Evolutionary conservation across 257 asterid species (phyloP), one percentile per base, ranked within the genome.

Genomic region (Penstemon newberryi): DNA sequence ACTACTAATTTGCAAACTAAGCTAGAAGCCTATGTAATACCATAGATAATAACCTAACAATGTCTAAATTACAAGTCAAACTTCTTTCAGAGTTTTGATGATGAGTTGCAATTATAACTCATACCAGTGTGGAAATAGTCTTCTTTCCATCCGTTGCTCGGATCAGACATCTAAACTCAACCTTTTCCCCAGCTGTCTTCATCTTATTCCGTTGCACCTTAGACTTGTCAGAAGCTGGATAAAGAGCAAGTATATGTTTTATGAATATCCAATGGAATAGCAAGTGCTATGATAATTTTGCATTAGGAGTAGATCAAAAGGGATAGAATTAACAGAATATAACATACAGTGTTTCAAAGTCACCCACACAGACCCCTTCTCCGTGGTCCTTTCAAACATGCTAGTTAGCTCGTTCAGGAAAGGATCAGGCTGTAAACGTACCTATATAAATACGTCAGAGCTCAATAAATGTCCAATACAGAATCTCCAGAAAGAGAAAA

Each of bases 291-390:
- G 18, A 71, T 19, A 42, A 8, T 40, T 19, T 8, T 5, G 53
- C 4, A 66, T 8, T 6, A 41, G 51, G 57, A 52, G 25, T 52
- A 63, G 70, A 65, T 33, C 56, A 51, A 56, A 58, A 64, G 66
- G 12, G 37, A 12, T 9, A 56, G 36, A n/a, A 19, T 4, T 25
- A 75, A 43, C 7, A 44, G 18, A 55, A 9, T 25, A 70, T 60
- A 41, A 73, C 88, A 76, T 72, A 90, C 97, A 87, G 71, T 86
- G 89, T 66, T 90, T 90, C 61, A 90, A 65, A n/a, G 97, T 84
- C 73, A 90, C 97, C 97, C 97, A 90, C 40, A 87, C 93, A 61
- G 97, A 90, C 10, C 97, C 97, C 81, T 83, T 86, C 70, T 87
- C 91, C 3, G 89, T 80, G 49, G 88, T 86, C 56, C 85, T 84